Evolutionary conservation across 2,329 filamentous ascomycete species (phyloP).

Genomic region (Pseudogymnoascus sp.): DNA sequence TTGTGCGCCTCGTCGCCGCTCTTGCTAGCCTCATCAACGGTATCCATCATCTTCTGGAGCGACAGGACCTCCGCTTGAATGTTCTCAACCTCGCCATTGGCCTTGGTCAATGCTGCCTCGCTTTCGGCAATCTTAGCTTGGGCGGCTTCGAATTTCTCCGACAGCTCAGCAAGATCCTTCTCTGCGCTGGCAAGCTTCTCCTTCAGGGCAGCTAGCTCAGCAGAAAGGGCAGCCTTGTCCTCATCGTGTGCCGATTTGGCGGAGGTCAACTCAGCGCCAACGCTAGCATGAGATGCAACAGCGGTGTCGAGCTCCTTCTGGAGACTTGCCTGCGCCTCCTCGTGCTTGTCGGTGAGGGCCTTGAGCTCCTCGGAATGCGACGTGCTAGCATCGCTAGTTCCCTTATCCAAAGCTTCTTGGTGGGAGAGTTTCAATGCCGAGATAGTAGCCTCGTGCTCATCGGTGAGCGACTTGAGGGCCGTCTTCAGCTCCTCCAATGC

Average conservation of each 20-base stretch:
- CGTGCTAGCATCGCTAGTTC: constrained; percentile 38
- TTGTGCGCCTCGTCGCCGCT: constrained; percentile 28
- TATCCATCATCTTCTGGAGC: constrained; percentile 44
- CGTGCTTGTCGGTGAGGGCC: constrained; percentile 47
- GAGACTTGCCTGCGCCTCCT: constrained; percentile 42
- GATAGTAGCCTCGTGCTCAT: constrained; percentile 46
- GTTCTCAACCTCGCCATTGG: constrained; percentile 25
- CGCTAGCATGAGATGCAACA: constrained; percentile 38
- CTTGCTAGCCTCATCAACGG: constrained; percentile 39
- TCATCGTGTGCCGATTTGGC: background rate
- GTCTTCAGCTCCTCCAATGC: constrained; percentile 43
- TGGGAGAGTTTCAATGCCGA: constrained; percentile 49
- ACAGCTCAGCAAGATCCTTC: constrained; percentile 35
- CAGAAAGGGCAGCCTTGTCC: background rate
- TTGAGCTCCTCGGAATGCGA: constrained; percentile 44
- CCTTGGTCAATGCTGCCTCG: constrained; percentile 40
- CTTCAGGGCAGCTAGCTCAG: constrained; percentile 46
- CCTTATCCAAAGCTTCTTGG: constrained; percentile 44
- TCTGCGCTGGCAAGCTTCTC: constrained; percentile 37
- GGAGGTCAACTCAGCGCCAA: constrained; percentile 47
- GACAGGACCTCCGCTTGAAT: constrained; percentile 42
- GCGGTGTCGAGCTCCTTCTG: constrained; percentile 52
- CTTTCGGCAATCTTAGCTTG: constrained; percentile 38
- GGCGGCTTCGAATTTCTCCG: constrained; percentile 33
- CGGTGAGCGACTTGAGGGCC: constrained; percentile 35